Conservation (phyloP, 768 basidiomycete genomes). For the Gyrodon lividus region DNA sequence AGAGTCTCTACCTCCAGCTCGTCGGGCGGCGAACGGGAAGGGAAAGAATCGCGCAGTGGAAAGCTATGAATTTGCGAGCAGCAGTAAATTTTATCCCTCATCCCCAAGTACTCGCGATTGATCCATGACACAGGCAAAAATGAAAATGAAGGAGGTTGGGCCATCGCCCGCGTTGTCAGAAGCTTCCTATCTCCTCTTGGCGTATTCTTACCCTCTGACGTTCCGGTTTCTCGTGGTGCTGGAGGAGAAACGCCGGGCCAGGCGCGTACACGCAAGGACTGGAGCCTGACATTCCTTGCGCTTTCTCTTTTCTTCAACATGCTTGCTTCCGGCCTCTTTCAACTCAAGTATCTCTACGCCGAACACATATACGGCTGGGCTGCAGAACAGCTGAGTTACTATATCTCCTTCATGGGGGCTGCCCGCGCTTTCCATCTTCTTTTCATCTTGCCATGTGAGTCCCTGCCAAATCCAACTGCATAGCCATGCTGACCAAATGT, state of each 20-base stretch:
- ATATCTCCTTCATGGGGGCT: constrained; percentile 69
- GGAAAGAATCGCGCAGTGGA: constrained; percentile 30
- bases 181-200: constrained; percentile 63
- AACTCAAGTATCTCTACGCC: constrained; percentile 77
- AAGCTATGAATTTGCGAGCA: constrained; percentile 1
- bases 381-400: constrained; percentile 68
- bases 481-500: constrained; percentile 34
- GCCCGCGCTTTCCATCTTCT: constrained; percentile 65
- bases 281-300: constrained; percentile 71
- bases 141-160: constrained; percentile 8
- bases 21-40: constrained; percentile 26
- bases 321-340: constrained; percentile 69
- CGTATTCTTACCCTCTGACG: constrained; percentile 62
- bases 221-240: constrained; percentile 39
- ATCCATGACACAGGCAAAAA: background rate
- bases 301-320: constrained; percentile 60
- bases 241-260: constrained; percentile 60
- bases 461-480: constrained; percentile 4
- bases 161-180: constrained; percentile 29
- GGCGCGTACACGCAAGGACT: constrained; percentile 57
- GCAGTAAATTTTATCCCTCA: constrained; percentile 12
- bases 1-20: constrained; percentile 46
- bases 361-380: constrained; percentile 71
- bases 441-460: constrained; percentile 65
- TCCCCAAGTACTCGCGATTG: background rate